phyloP scores from a whole-genome alignment of 208 protist genomes.

The Dictyostelium gargantuum region DNA sequence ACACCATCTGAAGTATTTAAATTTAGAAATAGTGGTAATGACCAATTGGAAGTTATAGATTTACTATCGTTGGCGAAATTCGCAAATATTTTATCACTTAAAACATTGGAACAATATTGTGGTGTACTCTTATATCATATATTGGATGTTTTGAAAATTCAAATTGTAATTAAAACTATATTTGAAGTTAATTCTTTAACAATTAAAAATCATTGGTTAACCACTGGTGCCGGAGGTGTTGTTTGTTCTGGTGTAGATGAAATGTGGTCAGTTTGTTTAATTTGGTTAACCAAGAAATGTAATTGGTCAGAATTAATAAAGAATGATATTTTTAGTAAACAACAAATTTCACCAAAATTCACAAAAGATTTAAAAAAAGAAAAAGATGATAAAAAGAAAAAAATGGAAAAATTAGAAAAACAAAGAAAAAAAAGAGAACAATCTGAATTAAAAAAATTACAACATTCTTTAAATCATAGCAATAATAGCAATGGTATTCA shows the following conservation, averaged over 20 bases:
- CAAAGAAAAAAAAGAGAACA: neutral
- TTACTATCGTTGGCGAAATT: neutral
- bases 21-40: neutral
- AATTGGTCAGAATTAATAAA: constrained; percentile 4
- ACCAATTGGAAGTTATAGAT: constrained; percentile 19
- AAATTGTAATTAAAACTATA: neutral
- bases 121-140: constrained; percentile 4
- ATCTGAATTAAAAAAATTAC: neutral
- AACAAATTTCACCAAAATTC: neutral
- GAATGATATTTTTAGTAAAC: neutral
- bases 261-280: constrained; percentile 28
- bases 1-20: neutral
- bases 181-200: neutral
- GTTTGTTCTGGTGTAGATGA: neutral
- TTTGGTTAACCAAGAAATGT: constrained; percentile 6
- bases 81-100: neutral
- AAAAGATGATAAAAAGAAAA: constrained; percentile 40
- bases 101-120: neutral
- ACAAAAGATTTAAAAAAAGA: constrained; percentile 44
- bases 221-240: too few species aligned
- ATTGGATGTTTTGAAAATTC: neutral
- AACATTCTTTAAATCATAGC: neutral
- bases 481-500: too few species aligned
- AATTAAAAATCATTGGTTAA: neutral
- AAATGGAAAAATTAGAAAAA: neutral